Conservation (phyloP, 768 basidiomycete species). For the Leccinum olivaceopallidum region DNA sequence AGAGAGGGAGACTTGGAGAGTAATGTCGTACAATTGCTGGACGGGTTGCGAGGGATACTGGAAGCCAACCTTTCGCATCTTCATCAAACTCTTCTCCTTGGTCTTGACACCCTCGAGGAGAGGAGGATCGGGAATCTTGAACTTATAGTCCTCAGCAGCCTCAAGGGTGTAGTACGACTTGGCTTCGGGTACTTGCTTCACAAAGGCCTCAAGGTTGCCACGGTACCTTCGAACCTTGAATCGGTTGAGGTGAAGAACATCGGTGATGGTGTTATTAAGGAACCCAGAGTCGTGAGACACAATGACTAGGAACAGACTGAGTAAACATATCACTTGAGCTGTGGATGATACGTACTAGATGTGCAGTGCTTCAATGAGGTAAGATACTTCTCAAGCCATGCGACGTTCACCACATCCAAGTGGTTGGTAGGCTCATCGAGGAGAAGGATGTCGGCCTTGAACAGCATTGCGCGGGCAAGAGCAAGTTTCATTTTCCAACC, state of each 20-base stretch:
- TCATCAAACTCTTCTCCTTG: constrained; percentile 95
- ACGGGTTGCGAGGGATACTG: constrained; percentile 86
- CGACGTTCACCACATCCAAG: constrained; percentile 96
- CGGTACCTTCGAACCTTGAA: constrained; percentile 97
- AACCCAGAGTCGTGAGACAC: constrained; percentile 98
- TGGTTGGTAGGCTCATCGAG: constrained; percentile 98
- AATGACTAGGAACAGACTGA: constrained; percentile 57
- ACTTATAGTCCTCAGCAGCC: constrained; percentile 95
- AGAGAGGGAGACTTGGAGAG: constrained; percentile 94
- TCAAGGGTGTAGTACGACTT: constrained; percentile 97
- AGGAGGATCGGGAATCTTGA: constrained; percentile 97
- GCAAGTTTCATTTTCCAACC: constrained; percentile 99
- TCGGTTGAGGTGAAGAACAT: constrained; percentile 96
- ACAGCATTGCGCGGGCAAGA: constrained; percentile 94
- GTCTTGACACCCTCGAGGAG: constrained; percentile 99
- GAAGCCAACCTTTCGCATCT: constrained; percentile 98
- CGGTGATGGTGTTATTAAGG: constrained; percentile 98
- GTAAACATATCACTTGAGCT: constrained; percentile 2
- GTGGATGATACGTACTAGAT: constrained; percentile 60
- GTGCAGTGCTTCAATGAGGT: constrained; percentile 87
- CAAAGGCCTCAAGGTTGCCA: constrained; percentile 94
- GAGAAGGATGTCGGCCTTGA: constrained; percentile 96
- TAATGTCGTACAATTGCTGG: constrained; percentile 93
- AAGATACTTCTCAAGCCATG: constrained; percentile 96
- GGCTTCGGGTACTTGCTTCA: constrained; percentile 93